Conservation (phyloP, 257 asterid genomes). For the Jacaranda mimosifolia region DNA sequence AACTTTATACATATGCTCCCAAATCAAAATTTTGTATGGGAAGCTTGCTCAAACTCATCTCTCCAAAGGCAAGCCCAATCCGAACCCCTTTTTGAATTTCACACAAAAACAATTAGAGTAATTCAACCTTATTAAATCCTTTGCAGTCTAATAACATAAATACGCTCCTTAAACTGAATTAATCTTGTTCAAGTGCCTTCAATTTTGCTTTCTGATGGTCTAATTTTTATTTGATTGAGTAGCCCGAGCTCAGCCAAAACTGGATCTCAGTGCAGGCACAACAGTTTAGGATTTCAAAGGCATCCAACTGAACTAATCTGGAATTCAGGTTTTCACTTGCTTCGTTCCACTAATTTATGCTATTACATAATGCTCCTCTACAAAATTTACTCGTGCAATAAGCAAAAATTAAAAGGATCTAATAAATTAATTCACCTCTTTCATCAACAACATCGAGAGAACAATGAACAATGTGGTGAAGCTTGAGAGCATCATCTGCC, state of each 20-base stretch:
- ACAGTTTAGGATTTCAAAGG: constrained; percentile 23
- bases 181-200: background rate
- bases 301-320: constrained; percentile 16
- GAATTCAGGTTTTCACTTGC: background rate
- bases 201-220: background rate
- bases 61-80: background rate
- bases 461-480: constrained; percentile 96
- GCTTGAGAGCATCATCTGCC: constrained; percentile 95
- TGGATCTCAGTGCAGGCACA: background rate
- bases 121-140: background rate
- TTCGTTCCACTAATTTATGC: constrained; percentile 5
- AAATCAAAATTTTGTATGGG: background rate
- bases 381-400: constrained; percentile 7
- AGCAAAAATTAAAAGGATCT: constrained; percentile 19
- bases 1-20: constrained; percentile 1
- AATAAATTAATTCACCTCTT: constrained; percentile 60
- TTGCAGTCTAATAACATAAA: background rate
- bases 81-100: constrained; percentile 1
- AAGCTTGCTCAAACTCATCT: background rate
- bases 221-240: background rate
- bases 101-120: background rate
- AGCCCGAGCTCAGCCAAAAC: background rate
- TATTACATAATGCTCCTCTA: constrained; percentile 1
- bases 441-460: constrained; percentile 98
- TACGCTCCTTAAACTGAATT: background rate